Conservation (phyloP, 768 basidiomycete genomes). For the Neoboletus brunneissimus region DNA sequence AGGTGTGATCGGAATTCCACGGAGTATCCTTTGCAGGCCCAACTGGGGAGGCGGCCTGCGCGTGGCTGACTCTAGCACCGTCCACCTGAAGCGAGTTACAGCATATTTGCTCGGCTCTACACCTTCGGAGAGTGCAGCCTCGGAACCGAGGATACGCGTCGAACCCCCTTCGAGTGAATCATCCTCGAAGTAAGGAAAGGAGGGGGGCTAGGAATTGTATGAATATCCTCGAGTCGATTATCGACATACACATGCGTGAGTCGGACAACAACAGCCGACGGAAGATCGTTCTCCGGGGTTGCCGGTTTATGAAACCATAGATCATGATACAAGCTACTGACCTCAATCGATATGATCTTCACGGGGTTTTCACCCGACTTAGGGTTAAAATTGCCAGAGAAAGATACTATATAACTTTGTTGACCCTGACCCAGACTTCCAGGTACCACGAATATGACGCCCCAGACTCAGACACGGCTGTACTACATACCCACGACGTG, state of each 20-base stretch:
- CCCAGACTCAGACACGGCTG: background rate
- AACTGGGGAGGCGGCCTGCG: slow-evolving; percentile 1
- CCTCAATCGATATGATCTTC: background rate
- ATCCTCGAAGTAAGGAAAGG: background rate
- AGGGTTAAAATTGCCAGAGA: slow-evolving; percentile 11
- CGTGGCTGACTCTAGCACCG: background rate
- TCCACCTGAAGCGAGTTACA: background rate
- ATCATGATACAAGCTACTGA: slow-evolving; percentile 2
- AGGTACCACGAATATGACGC: background rate
- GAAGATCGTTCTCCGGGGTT: slow-evolving; percentile 1
- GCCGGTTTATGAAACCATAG: slow-evolving; percentile 10
- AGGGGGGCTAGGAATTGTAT: background rate
- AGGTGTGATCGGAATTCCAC: slow-evolving; percentile 24
- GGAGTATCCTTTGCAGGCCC: slow-evolving; percentile 7
- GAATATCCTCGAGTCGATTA: slow-evolving; percentile 1
- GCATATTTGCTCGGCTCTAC: background rate
- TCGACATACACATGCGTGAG: slow-evolving; percentile 1
- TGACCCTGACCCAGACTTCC: slow-evolving; percentile 9
- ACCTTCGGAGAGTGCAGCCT: background rate
- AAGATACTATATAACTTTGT: background rate
- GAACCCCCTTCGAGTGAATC: background rate
- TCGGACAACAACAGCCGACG: slow-evolving; percentile 12
- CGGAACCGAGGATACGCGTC: background rate
- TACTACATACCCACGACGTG: background rate
- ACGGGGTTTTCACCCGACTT: background rate